Evolutionary conservation across 371 early-diverging fungal species (phyloP), one percentile per base, ranked within the genome.

Genomic region (Mycotypha africana): DNA sequence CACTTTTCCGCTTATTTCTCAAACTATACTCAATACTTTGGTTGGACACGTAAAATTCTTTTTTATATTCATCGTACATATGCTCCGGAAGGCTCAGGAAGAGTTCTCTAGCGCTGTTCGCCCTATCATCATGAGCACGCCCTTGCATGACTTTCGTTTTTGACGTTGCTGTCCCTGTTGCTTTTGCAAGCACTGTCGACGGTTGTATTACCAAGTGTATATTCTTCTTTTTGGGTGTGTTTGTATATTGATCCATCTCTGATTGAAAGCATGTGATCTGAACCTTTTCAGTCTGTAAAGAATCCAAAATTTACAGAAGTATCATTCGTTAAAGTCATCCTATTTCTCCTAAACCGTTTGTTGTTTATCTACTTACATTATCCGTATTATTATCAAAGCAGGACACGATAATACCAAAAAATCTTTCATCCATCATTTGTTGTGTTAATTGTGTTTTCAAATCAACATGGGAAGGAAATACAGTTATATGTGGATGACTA

Each of bases 401-500:
- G 0, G 84, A 82, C 0, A 84, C 62, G 51, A 88, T 85, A 41
- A 86, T 55, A 3, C 88, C 88, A 51, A 86, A 77, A 45, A 86
- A 88, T 10, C 76, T 65, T 12, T 56, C 49, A 46, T 84, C 85
- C 66, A 86, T 68, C 40, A 76, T 55, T 51, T 88, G 88, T 42
- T 85, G 79, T 4, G 78, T 67, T 14, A 71, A 55, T 45, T 88
- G 88, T 8, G 86, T 86, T 14, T 71, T 56, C 11, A 88, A 58
- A 56, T 79, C 81, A 28, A 88, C 85, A 53, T 84, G 84, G 9
- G 82, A 81, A 7, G 88, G 88, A 22, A 79, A 80, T 8, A 86
- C 84, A 0, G 88, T 88, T 35, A 88, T 88, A 46, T 86, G 81
- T 2, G 88, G 88, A 61, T 88, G 88, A 35, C 76, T 74, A 42